Evolutionary conservation across 805 yeast species (phyloP).

Genomic region (Metschnikowia kofuensis): DNA sequence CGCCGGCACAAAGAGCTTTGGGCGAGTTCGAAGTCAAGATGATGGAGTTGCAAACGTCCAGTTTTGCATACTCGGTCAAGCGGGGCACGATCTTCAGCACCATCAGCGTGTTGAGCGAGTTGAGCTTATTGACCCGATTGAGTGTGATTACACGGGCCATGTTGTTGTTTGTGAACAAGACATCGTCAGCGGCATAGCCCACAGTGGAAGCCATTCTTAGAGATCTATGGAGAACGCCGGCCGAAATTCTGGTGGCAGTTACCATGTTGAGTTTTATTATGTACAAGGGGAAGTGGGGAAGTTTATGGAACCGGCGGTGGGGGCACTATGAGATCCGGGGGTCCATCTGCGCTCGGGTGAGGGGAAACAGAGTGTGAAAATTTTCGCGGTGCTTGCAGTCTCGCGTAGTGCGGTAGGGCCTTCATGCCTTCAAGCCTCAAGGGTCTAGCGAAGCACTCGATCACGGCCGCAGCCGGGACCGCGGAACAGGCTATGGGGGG

Average conservation of each 20-base stretch:
- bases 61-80: conserved; percentile 70
- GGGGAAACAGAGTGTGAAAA: conserved; percentile 12
- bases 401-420: too few relatives aligned
- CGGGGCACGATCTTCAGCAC: conserved; percentile 68
- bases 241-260: conserved; percentile 9
- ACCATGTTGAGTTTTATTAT: conserved; percentile 10
- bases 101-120: conserved; percentile 80
- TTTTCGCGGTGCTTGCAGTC: conserved; percentile 10
- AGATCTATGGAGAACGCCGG: conserved; percentile 5
- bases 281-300: conserved; percentile 9
- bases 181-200: conserved; percentile 45
- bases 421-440: too few relatives aligned
- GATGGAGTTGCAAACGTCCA: conserved; percentile 59
- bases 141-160: conserved; percentile 71
- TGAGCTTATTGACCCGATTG: conserved; percentile 79
- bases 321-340: conserved; percentile 3
- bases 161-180: conserved; percentile 58
- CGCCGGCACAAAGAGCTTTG: conserved; percentile 91
- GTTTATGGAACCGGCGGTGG: conserved; percentile 11
- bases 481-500: too few relatives aligned
- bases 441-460: not conserved
- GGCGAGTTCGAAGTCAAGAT: conserved; percentile 65
- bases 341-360: conserved; percentile 8
- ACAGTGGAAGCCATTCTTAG: conserved; percentile 21
- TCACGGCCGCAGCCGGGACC: too few relatives aligned